Conservation (phyloP, 164 flowering plant species). For the Chloranthus sessilifolius region DNA sequence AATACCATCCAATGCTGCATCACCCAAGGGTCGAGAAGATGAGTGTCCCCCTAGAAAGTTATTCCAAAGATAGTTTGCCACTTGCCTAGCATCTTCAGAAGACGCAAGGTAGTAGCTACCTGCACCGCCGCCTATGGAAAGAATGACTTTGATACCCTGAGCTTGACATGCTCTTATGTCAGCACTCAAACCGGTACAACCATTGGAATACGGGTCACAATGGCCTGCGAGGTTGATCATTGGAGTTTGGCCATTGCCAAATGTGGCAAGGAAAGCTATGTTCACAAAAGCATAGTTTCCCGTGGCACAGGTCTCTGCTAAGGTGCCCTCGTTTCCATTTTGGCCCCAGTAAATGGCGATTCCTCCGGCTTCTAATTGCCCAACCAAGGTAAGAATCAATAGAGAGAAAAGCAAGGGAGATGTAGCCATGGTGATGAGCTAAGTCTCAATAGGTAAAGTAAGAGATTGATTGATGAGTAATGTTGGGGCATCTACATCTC, state of each 20-base stretch:
- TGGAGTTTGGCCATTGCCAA: slow-evolving; percentile 9
- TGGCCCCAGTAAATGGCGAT: slow-evolving; percentile 19
- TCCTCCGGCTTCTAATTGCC: background rate
- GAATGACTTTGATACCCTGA: slow-evolving; percentile 3
- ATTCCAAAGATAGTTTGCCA: slow-evolving; percentile 5
- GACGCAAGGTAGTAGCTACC: slow-evolving; percentile 12
- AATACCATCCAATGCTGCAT: slow-evolving; percentile 9
- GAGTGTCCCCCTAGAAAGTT: slow-evolving; percentile 7
- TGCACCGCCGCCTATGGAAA: background rate
- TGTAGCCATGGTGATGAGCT: background rate
- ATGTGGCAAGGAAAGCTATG: slow-evolving; percentile 8
- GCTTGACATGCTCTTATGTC: slow-evolving; percentile 5
- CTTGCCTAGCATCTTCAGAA: slow-evolving; percentile 4
- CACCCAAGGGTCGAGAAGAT: slow-evolving; percentile 2
- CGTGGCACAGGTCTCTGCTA: slow-evolving; percentile 13
- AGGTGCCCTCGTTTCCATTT: slow-evolving; percentile 7
- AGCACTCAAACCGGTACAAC: slow-evolving; percentile 5
- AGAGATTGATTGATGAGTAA: too few relatives aligned
- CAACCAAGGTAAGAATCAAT: background rate
- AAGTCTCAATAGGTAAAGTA: background rate
- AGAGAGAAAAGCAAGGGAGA: background rate
- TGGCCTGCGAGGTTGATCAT: slow-evolving; percentile 11
- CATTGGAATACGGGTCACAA: slow-evolving; percentile 5
- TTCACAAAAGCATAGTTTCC: slow-evolving; percentile 7
- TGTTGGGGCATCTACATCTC: too few relatives aligned